Evolutionary conservation across 176 grass and related monocot genomes (phyloP), one percentile per base, ranked within the genome.

Genomic region (Ensete ventricosum): DNA sequence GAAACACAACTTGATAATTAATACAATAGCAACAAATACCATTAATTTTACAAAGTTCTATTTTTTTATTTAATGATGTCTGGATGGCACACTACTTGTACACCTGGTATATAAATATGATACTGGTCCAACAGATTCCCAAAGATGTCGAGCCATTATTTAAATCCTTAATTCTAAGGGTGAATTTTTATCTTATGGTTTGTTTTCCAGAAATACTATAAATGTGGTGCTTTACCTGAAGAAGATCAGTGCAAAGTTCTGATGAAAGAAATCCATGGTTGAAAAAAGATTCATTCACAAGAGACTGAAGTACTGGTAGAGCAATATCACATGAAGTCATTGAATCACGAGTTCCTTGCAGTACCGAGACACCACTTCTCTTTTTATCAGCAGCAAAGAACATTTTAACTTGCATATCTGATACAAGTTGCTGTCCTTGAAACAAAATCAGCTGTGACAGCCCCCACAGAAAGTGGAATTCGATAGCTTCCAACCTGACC

Each of bases 401-500:
- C 53, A 89, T 68, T 17, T 86, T 89, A 70, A 80, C 53, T 84
- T 65, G 16, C 55, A 25, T 75, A 81, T 80, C 81, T 52, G 53
- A 76, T 21, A 52, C 54, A 75, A 77, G 72, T 74, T 86, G 75
- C 50, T 54, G 50, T 64, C 43, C 59, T 76, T 89, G 84, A 82
- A 93, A 98, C 50, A 98, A 78, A 84, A 87, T 74, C 76, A 98
- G 82, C 75, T 87, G 63, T 12, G 86, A 91, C 50, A 93, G 80
- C 53, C 86, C 95, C 88, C 90, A 98, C 20, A 98, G 84, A 77
- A 93, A 93, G 60, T 87, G 64, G 81, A 93, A 98, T 55, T 98
- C 95, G 78, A 14, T 78, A 60, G 54, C 67, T 64, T 91, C 86
- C 75, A 98, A 70, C 58, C 81, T 88, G 82, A 93, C 82, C 95